Base-by-base conservation (phyloP, 495 filamentous ascomycete genomes). In the Trypethelium eluteriae region DNA sequence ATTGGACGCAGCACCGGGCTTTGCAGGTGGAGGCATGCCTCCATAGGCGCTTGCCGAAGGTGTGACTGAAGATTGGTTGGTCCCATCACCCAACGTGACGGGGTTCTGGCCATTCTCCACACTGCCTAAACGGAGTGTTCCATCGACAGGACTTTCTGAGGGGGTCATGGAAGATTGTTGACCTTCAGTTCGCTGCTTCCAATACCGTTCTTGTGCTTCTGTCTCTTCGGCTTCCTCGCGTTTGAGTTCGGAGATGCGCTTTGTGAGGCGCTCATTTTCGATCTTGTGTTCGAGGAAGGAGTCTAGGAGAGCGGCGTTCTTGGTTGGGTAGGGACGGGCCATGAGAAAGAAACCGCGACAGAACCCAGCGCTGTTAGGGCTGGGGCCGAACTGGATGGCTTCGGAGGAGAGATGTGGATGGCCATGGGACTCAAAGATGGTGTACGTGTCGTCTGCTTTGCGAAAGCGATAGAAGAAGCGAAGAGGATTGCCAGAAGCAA, bases 251-350 rank as follows among this genome's bases (percentile, higher is more conserved):
- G 86, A 85, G 67, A 98, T 96, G 41, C 89, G 86, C 69, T 90
- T 89, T 66, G 82, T 84, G 47, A 98, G 76, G 18, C 94, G 85
- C 76, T 96, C 92, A 71, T 98, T 97, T 75, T 98, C 94, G 62
- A 98, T 92, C 76, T 97, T 97, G 77, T 97, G 93, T 76, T 98
- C 94, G 14, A 98, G 80, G 68, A 96, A 97, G 0, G 93, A 95
- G 76, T 98, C 92, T 62, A 98, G 77, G 7, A 96, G 80, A 10
- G 83, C 85, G 0, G 91, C 86, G 72, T 92, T 94, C 74, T 88
- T 91, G 61, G 89, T 94, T 6, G 92, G 92, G 75, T 97, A 96
- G 10, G 92, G 94, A 32, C 94, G 83, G 35, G 91, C 86, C 85
- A 96, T 90, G 80, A 98, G 89, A 76, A 98, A 96, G 73, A 96